Evolutionary conservation across 2,329 filamentous ascomycete genomes (phyloP).

Genomic region (Thielaviopsis populi): DNA sequence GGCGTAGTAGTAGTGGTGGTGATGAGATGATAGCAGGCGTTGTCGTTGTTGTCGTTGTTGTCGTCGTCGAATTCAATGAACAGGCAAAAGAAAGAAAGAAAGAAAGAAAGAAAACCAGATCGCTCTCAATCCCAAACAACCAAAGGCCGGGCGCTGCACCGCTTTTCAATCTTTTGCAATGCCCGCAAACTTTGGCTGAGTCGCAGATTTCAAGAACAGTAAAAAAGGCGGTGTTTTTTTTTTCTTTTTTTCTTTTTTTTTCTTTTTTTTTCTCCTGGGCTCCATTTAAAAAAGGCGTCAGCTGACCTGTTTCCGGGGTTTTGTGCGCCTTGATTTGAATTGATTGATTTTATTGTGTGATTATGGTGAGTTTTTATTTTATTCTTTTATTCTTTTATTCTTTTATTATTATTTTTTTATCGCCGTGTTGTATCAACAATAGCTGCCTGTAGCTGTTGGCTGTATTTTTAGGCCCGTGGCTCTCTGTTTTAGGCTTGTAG

Average conservation of each 20-base stretch:
- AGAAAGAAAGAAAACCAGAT: not conserved
- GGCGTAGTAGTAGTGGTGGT: not conserved
- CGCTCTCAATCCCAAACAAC: not conserved
- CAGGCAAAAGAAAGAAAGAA: not conserved
- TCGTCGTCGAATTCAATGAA: not conserved
- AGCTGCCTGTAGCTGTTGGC: too few relatives aligned
- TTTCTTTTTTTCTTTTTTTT: not conserved
- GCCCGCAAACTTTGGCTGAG: not conserved
- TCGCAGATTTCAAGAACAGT: not conserved
- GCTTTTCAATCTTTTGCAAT: not conserved
- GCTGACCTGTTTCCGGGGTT: not conserved
- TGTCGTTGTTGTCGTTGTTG: not conserved
- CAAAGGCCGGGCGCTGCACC: not conserved
- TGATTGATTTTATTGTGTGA: not conserved
- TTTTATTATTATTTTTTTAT: too few relatives aligned
- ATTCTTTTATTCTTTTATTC: not conserved
- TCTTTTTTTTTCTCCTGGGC: not conserved
- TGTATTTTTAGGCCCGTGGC: too few relatives aligned
- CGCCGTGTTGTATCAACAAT: too few relatives aligned
- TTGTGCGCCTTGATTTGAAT: not conserved
- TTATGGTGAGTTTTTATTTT: too few relatives aligned
- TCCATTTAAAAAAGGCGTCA: slow-evolving; percentile 4
- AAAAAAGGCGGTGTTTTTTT: not conserved
- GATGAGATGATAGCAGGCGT: not conserved
- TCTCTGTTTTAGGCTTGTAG: too few relatives aligned